Percentiles rank a stretch among this genome's conserved stretches.
Conservation (phyloP, 129 eudicot species). For the Escallonia herrerae region DNA sequence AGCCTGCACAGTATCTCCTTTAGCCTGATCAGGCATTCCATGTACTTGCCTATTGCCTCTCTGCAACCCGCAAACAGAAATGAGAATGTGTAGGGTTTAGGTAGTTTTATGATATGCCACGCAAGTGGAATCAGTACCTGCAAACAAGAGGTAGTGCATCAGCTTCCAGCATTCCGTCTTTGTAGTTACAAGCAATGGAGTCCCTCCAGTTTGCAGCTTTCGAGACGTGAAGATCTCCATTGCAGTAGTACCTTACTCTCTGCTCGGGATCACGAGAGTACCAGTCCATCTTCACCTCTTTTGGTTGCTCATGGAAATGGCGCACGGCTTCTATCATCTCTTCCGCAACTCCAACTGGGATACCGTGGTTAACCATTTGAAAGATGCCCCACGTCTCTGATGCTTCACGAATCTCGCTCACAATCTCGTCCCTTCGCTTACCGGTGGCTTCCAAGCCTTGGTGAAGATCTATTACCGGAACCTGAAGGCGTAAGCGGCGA, state of each 20-base stretch:
- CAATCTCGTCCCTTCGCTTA: constrained; percentile 10
- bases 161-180: constrained; percentile 22
- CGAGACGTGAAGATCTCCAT: constrained; percentile 28
- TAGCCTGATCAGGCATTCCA: constrained; percentile 21
- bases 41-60: constrained; percentile 21
- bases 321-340: constrained; percentile 30
- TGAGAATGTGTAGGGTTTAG: neutral
- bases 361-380: constrained; percentile 41
- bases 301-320: constrained; percentile 45
- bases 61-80: constrained; percentile 10
- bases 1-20: constrained; percentile 20
- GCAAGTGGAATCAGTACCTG: constrained; percentile 22
- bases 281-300: constrained; percentile 45
- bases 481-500: neutral
- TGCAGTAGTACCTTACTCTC: constrained; percentile 34
- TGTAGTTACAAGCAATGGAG: constrained; percentile 26
- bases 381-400: constrained; percentile 42
- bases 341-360: constrained; percentile 23
- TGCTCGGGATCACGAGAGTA: constrained; percentile 38
- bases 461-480: constrained; percentile 36
- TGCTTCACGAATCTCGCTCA: constrained; percentile 30
- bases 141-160: constrained; percentile 34
- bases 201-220: constrained; percentile 61
- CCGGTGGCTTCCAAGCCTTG: constrained; percentile 14
- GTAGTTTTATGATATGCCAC: too few relatives aligned